phyloP scores from a whole-genome alignment of 441 rosid species.

The Daphne laureola region DNA sequence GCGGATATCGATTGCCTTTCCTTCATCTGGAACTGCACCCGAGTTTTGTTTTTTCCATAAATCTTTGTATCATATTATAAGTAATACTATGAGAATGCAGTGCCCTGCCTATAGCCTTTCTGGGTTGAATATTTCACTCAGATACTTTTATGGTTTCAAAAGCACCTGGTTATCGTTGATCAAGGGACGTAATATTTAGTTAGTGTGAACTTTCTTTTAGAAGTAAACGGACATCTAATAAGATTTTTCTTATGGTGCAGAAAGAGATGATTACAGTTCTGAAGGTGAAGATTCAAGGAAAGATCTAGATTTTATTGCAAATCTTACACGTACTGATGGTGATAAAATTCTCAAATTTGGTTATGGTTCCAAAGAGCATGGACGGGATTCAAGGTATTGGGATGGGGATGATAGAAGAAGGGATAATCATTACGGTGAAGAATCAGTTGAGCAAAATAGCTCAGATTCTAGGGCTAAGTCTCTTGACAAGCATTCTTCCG shows the following conservation, averaged over 20 bases:
- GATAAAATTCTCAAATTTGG: constrained; percentile 65
- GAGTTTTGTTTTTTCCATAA: too few species aligned
- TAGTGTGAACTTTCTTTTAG: background rate
- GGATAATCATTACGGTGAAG: constrained; percentile 75
- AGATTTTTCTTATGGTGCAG: constrained; percentile 26
- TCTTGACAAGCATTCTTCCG: constrained; percentile 15
- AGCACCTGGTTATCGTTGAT: too few species aligned
- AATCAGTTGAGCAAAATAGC: constrained; percentile 29
- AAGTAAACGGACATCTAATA: background rate
- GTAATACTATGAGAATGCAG: too few species aligned
- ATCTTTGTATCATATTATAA: too few species aligned
- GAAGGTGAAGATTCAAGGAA: constrained; percentile 34
- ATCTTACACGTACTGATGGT: constrained; percentile 54
- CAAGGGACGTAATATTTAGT: background rate
- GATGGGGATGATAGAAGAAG: constrained; percentile 95
- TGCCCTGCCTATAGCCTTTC: too few species aligned
- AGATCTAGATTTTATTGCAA: constrained; percentile 66
- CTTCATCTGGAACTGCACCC: too few species aligned
- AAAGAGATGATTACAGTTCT: constrained; percentile 16
- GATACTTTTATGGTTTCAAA: too few species aligned
- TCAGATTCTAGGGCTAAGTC: constrained; percentile 19
- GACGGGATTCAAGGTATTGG: constrained; percentile 87
- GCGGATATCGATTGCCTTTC: background rate
- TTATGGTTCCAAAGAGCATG: constrained; percentile 51
- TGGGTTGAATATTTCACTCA: too few species aligned